Conservation (phyloP, 2,329 filamentous ascomycete genomes). For the Aureobasidium sp. region DNA sequence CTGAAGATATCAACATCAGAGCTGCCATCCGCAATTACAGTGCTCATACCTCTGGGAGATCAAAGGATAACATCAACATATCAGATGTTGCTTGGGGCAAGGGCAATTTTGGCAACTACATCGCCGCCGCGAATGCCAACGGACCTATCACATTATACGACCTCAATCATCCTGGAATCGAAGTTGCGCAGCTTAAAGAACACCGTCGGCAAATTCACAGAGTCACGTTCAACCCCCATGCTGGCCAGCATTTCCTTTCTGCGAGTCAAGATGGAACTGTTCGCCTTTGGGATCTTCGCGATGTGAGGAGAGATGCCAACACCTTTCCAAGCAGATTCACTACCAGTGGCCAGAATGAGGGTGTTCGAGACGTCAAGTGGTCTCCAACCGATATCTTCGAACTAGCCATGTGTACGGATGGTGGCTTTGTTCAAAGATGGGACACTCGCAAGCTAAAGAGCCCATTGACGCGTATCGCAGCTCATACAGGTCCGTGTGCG, state of each 20-base stretch:
- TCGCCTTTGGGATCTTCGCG: constrained; percentile 57
- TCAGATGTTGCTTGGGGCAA: constrained; percentile 64
- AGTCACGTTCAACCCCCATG: constrained; percentile 58
- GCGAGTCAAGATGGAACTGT: constrained; percentile 60
- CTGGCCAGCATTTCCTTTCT: constrained; percentile 54
- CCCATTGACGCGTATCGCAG: constrained; percentile 54
- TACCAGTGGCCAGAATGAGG: constrained; percentile 52
- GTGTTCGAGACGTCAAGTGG: constrained; percentile 58
- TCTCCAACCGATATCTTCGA: constrained; percentile 55
- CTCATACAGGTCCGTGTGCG: constrained; percentile 48
- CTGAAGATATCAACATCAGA: constrained; percentile 58
- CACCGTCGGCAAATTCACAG: constrained; percentile 60
- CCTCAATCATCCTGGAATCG: constrained; percentile 53
- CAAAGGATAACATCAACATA: constrained; percentile 50
- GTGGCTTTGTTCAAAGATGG: constrained; percentile 58
- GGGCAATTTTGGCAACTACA: constrained; percentile 51
- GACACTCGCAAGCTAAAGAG: constrained; percentile 52
- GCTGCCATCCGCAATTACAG: constrained; percentile 48
- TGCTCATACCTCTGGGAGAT: constrained; percentile 15
- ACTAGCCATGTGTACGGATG: constrained; percentile 59
- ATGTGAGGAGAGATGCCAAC: constrained; percentile 45
- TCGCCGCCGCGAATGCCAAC: constrained; percentile 58
- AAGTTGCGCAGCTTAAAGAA: constrained; percentile 56
- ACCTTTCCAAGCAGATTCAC: constrained; percentile 49
- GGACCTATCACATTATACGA: constrained; percentile 61